phyloP scores from a whole-genome alignment of 495 filamentous ascomycete species.

The Trichocladium uniseriatum region DNA sequence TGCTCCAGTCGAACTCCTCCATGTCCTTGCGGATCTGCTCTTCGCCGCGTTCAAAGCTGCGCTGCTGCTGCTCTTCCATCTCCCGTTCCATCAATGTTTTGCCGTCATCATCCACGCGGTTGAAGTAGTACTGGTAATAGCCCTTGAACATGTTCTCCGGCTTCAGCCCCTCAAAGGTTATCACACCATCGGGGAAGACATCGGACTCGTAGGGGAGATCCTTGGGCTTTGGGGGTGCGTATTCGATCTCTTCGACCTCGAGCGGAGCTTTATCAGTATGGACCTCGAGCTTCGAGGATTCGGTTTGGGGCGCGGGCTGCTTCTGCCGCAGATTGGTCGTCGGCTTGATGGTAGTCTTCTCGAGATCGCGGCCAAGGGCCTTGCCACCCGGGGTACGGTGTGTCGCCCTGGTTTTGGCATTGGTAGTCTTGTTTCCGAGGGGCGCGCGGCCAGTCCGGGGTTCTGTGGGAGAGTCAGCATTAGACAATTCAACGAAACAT shows the following conservation, averaged over 20 bases:
- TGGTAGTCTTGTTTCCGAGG: constrained; percentile 89
- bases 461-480: constrained; percentile 38
- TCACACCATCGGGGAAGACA: constrained; percentile 52
- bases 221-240: constrained; percentile 37
- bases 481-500: background rate
- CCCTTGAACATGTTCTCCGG: constrained; percentile 60
- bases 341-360: constrained; percentile 34
- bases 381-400: constrained; percentile 45
- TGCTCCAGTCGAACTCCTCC: constrained; percentile 45
- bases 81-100: constrained; percentile 53
- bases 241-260: constrained; percentile 53
- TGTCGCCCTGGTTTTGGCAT: constrained; percentile 69
- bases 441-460: constrained; percentile 62
- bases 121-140: constrained; percentile 53
- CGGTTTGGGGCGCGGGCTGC: constrained; percentile 36
- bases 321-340: constrained; percentile 28
- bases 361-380: constrained; percentile 30
- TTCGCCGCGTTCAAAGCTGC: constrained; percentile 47
- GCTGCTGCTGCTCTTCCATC: constrained; percentile 46
- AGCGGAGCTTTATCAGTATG: constrained; percentile 28
- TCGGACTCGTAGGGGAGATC: constrained; percentile 71
- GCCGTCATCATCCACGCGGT: constrained; percentile 58
- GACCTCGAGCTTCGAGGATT: constrained; percentile 37
- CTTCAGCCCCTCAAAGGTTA: constrained; percentile 41
- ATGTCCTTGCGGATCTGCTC: constrained; percentile 50